Conservation (phyloP, 2,329 filamentous ascomycete species). For the Dichotomopilus funicola region DNA sequence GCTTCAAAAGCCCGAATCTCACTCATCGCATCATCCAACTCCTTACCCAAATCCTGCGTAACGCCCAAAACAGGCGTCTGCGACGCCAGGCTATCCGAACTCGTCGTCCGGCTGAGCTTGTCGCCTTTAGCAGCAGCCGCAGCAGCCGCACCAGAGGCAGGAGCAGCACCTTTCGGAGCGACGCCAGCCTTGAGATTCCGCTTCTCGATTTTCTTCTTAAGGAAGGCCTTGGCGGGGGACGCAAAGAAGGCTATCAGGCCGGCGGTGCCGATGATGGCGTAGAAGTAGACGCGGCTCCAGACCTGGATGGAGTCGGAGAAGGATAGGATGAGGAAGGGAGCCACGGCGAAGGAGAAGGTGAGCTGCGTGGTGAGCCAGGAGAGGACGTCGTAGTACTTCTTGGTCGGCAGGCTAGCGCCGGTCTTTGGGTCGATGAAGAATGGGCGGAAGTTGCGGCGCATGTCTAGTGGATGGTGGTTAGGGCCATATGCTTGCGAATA, state of each 20-base stretch:
- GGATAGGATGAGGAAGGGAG: constrained; percentile 78
- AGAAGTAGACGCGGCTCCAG: constrained; percentile 88
- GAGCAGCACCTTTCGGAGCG: constrained; percentile 14
- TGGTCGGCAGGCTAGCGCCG: constrained; percentile 59
- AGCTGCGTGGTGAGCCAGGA: constrained; percentile 29
- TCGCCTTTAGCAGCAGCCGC: no score
- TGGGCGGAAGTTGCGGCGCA: constrained; percentile 80
- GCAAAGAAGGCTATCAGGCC: constrained; percentile 68
- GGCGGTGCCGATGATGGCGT: constrained; percentile 63
- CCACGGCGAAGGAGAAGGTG: constrained; percentile 65
- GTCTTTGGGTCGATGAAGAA: constrained; percentile 83
- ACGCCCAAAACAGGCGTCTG: constrained; percentile 67
- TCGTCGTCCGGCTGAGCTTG: constrained; percentile 37
- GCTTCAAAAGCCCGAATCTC: constrained; percentile 66
- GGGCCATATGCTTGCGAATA: neutral
- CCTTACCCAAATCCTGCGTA: constrained; percentile 65
- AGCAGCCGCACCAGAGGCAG: no score
- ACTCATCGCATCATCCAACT: constrained; percentile 69
- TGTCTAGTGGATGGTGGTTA: constrained; percentile 49
- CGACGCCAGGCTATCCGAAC: constrained; percentile 50
- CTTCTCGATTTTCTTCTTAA: constrained; percentile 53
- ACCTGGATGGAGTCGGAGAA: constrained; percentile 64
- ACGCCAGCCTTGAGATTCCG: constrained; percentile 44
- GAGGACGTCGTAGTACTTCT: constrained; percentile 74
- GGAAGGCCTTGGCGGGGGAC: constrained; percentile 59